phyloP scores from a whole-genome alignment of 371 early-diverging fungal genomes.

The Syncephalastrum sp. region DNA sequence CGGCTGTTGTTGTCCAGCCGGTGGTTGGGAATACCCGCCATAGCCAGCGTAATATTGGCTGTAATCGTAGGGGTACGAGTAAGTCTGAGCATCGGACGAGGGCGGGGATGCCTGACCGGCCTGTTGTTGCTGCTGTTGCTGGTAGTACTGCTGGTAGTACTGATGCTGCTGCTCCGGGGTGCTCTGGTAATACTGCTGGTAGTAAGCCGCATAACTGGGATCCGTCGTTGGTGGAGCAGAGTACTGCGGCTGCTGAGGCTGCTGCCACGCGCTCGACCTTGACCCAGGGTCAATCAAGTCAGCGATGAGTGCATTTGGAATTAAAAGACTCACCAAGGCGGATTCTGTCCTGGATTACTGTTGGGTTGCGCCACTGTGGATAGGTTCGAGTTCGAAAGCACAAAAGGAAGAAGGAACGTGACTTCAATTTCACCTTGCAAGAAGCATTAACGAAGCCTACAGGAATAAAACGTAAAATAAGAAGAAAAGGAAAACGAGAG shows the following conservation, averaged over 20 bases:
- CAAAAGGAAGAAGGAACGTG: too few species aligned
- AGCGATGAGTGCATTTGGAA: too few species aligned
- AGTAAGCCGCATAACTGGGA: slow-evolving; percentile 17
- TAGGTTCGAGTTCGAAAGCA: too few species aligned
- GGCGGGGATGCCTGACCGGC: background rate
- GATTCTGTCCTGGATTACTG: too few species aligned
- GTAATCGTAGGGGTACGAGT: slow-evolving; percentile 11
- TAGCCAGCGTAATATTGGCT: slow-evolving; percentile 10
- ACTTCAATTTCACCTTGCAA: too few species aligned
- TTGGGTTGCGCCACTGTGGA: too few species aligned
- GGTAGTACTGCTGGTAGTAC: slow-evolving; percentile 11
- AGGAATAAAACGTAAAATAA: too few species aligned
- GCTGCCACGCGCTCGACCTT: slow-evolving; percentile 29
- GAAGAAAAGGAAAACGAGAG: too few species aligned
- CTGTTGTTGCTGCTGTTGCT: slow-evolving; percentile 13
- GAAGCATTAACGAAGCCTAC: too few species aligned
- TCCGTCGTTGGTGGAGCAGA: slow-evolving; percentile 1
- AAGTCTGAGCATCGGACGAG: slow-evolving; percentile 2
- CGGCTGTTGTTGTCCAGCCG: slow-evolving; percentile 6
- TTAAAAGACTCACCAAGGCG: too few species aligned
- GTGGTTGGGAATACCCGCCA: slow-evolving; percentile 15
- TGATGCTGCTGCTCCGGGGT: slow-evolving; percentile 1
- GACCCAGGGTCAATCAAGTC: too few species aligned
- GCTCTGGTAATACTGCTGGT: slow-evolving; percentile 32
- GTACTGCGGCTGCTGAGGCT: slow-evolving; percentile 8